Percentiles rank a stretch among this genome's conserved stretches.
Conservation (phyloP, 371 early-diverging fungal genomes). For the Paraphysoderma sedebokerense region DNA sequence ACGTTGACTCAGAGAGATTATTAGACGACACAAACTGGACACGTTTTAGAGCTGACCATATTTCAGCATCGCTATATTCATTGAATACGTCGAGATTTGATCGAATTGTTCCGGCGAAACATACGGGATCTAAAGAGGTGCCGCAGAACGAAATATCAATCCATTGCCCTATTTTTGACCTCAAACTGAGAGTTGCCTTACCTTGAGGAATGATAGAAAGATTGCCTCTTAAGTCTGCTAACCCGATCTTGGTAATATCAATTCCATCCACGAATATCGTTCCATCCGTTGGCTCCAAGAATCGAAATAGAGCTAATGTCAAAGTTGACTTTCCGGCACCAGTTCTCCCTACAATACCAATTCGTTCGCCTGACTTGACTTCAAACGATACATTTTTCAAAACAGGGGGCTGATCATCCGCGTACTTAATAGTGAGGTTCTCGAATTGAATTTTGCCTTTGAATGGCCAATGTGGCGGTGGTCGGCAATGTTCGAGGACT, state of each 20-base stretch:
- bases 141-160: too few relatives aligned
- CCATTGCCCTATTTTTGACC: too few relatives aligned
- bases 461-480: constrained; percentile 18
- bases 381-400: constrained; percentile 44
- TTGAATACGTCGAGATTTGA: constrained; percentile 18
- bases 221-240: constrained; percentile 56
- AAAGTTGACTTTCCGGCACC: constrained; percentile 82
- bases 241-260: constrained; percentile 56
- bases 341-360: constrained; percentile 81
- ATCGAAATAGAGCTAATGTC: constrained; percentile 73
- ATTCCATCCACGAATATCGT: constrained; percentile 59
- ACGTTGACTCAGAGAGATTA: constrained; percentile 30
- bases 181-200: too few relatives aligned
- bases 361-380: constrained; percentile 49
- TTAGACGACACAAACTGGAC: too few relatives aligned
- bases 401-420: neutral
- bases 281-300: constrained; percentile 67
- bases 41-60: constrained; percentile 16
- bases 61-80: constrained; percentile 15
- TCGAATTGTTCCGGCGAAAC: too few relatives aligned
- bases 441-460: constrained; percentile 12
- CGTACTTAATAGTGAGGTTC: neutral
- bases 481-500: constrained; percentile 14
- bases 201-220: constrained; percentile 92
- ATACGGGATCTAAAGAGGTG: too few relatives aligned